Percentiles rank a stretch among this genome's conserved stretches.
Conservation (phyloP, 2,329 filamentous ascomycete genomes). For the Aspergillus pseudonomiae region DNA sequence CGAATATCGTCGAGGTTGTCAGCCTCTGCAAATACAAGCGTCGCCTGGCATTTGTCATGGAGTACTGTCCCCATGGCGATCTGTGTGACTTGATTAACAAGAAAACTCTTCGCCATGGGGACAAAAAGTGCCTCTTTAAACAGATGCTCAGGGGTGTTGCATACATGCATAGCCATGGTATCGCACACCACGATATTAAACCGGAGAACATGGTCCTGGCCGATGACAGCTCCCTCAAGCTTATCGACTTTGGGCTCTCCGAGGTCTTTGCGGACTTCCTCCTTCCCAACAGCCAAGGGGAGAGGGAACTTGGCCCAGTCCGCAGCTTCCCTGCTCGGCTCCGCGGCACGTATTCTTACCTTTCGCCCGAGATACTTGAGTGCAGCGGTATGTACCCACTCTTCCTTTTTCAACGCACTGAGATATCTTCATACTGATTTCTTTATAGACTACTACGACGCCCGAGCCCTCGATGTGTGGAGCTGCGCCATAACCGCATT, state of each 20-base stretch:
- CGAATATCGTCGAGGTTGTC: constrained; percentile 82
- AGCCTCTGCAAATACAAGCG: constrained; percentile 73
- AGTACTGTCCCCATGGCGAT: constrained; percentile 83
- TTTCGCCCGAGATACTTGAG: constrained; percentile 74
- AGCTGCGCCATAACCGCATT: constrained; percentile 82
- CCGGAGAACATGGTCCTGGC: constrained; percentile 82
- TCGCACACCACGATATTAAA: constrained; percentile 90
- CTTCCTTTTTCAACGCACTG: neutral
- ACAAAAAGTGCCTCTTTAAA: constrained; percentile 85
- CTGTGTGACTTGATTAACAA: constrained; percentile 75
- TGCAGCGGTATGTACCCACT: constrained; percentile 42
- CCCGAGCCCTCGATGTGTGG: constrained; percentile 83
- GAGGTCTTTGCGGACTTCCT: constrained; percentile 74
- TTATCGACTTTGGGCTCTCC: constrained; percentile 88
- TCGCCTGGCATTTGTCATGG: constrained; percentile 91
- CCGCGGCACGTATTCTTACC: constrained; percentile 64
- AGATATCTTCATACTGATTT: neutral
- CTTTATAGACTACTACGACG: constrained; percentile 62
- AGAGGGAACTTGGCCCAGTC: neutral
- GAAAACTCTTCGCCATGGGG: constrained; percentile 67
- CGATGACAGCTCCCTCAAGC: constrained; percentile 80
- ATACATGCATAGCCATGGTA: constrained; percentile 80
- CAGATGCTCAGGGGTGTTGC: constrained; percentile 80
- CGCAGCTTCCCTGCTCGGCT: neutral
- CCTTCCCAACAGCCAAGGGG: neutral